Conservation (phyloP, 192 early-diverging fungal species). For the Rhizoclosmatium globosum region DNA sequence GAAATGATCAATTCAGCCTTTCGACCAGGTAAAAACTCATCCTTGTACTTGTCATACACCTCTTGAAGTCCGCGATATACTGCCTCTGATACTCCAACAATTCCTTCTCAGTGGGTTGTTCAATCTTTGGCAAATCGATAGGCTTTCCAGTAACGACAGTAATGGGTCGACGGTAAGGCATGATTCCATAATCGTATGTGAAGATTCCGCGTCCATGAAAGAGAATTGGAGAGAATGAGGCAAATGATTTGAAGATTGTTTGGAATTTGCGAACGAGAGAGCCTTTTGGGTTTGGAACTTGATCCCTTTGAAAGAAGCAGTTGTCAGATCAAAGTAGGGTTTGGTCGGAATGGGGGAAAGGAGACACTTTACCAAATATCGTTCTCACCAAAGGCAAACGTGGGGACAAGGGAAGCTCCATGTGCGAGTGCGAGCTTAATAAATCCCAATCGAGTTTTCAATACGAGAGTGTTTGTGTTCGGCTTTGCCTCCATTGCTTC, state of each 20-base stretch:
- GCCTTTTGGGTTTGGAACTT: slow-evolving; percentile 74
- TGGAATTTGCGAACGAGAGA: slow-evolving; percentile 76
- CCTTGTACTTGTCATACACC: slow-evolving; percentile 77
- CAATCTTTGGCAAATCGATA: slow-evolving; percentile 66
- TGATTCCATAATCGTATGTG: slow-evolving; percentile 57
- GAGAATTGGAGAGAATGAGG: slow-evolving; percentile 58
- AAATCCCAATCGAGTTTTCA: slow-evolving; percentile 78
- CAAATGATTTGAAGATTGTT: slow-evolving; percentile 67
- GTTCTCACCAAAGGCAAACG: slow-evolving; percentile 95
- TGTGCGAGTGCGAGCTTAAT: slow-evolving; percentile 87
- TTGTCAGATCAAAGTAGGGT: no score
- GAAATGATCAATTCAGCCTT: slow-evolving; percentile 67
- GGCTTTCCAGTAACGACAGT: slow-evolving; percentile 47
- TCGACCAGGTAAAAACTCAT: slow-evolving; percentile 73
- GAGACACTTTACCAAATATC: slow-evolving; percentile 67
- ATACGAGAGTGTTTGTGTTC: slow-evolving; percentile 35
- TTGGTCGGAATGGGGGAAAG: no score
- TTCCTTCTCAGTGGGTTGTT: slow-evolving; percentile 70
- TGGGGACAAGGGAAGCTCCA: slow-evolving; percentile 85
- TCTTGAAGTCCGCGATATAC: slow-evolving; percentile 70
- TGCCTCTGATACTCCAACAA: slow-evolving; percentile 67
- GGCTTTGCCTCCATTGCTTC: slow-evolving; percentile 64
- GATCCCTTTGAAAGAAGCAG: slow-evolving; percentile 44
- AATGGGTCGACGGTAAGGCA: slow-evolving; percentile 57
- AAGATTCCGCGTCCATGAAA: slow-evolving; percentile 75